Conservation (phyloP, 805 yeast genomes). For the Nakazawaea peltata region DNA sequence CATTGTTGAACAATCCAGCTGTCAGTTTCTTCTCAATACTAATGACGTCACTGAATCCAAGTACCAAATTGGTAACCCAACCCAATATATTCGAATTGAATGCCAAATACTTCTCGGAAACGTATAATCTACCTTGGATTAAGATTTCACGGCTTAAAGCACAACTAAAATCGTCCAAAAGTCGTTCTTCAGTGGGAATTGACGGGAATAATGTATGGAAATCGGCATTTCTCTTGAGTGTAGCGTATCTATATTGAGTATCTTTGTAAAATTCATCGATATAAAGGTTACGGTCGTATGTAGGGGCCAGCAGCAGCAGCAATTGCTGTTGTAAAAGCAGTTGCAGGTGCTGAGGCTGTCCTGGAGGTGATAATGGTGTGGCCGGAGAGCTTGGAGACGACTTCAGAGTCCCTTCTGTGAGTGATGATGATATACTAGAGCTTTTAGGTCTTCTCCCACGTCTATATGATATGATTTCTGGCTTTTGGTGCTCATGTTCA, state of each 20-base stretch:
- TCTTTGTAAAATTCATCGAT: conserved; percentile 49
- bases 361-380: conserved; percentile 11
- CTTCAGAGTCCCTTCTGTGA: conserved; percentile 13
- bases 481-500: conserved; percentile 16
- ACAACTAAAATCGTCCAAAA: conserved; percentile 84
- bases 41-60: conserved; percentile 64
- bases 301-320: too few relatives aligned
- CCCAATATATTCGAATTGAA: conserved; percentile 85
- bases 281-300: conserved; percentile 36
- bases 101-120: conserved; percentile 71
- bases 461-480: conserved; percentile 23
- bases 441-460: conserved; percentile 16
- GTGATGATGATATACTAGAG: conserved; percentile 14
- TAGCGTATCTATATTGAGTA: conserved; percentile 58
- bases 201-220: conserved; percentile 71
- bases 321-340: too few relatives aligned
- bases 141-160: conserved; percentile 83
- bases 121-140: conserved; percentile 79
- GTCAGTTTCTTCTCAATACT: conserved; percentile 76
- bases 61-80: conserved; percentile 77
- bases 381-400: conserved; percentile 10
- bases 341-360: neutral
- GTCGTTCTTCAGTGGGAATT: conserved; percentile 58
- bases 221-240: conserved; percentile 56
- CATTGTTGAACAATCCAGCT: conserved; percentile 88